Percentiles rank a stretch among this genome's conserved stretches.
Conservation (phyloP, 2,329 filamentous ascomycete genomes). For the Colletotrichum falcatum region DNA sequence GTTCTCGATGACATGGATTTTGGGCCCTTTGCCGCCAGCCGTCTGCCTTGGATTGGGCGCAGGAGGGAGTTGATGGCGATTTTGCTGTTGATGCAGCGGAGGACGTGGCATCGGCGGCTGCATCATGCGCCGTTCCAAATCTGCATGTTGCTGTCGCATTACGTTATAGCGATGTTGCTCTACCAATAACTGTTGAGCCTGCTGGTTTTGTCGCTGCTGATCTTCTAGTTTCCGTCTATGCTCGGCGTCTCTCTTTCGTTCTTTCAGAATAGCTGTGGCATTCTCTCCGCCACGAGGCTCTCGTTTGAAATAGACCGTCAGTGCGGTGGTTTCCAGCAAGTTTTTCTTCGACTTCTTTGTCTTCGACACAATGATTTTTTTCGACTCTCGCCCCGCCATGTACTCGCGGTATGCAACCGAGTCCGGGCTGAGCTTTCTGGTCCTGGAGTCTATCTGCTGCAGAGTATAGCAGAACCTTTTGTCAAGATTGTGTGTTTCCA, state of each 20-base stretch:
- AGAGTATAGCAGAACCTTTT: conserved; percentile 55
- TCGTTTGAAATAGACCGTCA: conserved; percentile 61
- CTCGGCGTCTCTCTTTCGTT: conserved; percentile 41
- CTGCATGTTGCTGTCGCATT: conserved; percentile 17
- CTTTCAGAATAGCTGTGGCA: conserved; percentile 40
- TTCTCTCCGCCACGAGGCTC: conserved; percentile 51
- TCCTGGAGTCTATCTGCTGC: conserved; percentile 58
- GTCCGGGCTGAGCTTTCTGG: conserved; percentile 47
- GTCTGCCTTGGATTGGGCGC: not conserved
- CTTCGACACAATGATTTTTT: conserved; percentile 26
- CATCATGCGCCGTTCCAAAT: conserved; percentile 11
- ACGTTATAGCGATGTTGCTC: not conserved
- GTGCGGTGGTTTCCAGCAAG: conserved; percentile 52
- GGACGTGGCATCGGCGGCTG: conserved; percentile 8
- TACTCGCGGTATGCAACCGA: conserved; percentile 27
- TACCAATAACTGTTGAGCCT: conserved; percentile 10
- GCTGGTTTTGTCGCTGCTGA: conserved; percentile 26
- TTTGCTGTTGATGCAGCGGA: not conserved
- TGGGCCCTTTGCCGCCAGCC: not conserved
- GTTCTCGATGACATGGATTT: conserved; percentile 26
- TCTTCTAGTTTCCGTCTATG: conserved; percentile 20
- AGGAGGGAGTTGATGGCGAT: not conserved
- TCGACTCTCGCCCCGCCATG: conserved; percentile 24
- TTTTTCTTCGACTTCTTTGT: conserved; percentile 47
- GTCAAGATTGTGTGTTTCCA: conserved; percentile 53